Evolutionary conservation across 2,329 filamentous ascomycete species (phyloP).

Genomic region (Dryadomyces quercus-mongolicae): DNA sequence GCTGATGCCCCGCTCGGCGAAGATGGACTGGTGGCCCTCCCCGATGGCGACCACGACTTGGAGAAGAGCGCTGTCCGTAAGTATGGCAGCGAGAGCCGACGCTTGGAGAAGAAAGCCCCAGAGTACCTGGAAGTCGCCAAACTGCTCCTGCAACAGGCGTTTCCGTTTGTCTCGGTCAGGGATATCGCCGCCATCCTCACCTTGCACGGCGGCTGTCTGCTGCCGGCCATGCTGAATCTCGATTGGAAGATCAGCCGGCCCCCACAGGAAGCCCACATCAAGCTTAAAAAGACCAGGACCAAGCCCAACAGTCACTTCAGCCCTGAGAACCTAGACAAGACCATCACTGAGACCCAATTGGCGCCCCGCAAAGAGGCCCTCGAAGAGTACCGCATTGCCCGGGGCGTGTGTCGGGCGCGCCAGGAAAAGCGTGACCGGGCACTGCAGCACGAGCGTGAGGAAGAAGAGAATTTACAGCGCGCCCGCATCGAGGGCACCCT

Average conservation of each 20-base stretch:
- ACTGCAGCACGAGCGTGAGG: constrained; percentile 19
- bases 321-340: constrained; percentile 10
- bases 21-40: not conserved
- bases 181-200: constrained; percentile 15
- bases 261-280: constrained; percentile 12
- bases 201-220: constrained; percentile 18
- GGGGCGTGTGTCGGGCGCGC: constrained; percentile 17
- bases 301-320: constrained; percentile 11
- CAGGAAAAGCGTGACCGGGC: constrained; percentile 13
- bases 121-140: constrained; percentile 12
- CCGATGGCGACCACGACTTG: constrained; percentile 10
- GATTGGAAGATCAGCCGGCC: constrained; percentile 15
- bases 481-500: constrained; percentile 38
- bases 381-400: constrained; percentile 27
- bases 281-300: constrained; percentile 18
- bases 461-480: constrained; percentile 27
- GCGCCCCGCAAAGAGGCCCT: constrained; percentile 18
- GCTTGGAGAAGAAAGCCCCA: constrained; percentile 3
- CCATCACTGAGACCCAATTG: constrained; percentile 5
- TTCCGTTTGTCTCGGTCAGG: constrained; percentile 18
- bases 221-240: constrained; percentile 23
- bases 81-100: constrained; percentile 14
- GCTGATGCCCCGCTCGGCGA: not conserved
- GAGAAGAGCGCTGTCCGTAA: constrained; percentile 12
- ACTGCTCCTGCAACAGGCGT: constrained; percentile 22